Evolutionary conservation across 495 filamentous ascomycete species (phyloP).

Genomic region (Daldinia loculata): DNA sequence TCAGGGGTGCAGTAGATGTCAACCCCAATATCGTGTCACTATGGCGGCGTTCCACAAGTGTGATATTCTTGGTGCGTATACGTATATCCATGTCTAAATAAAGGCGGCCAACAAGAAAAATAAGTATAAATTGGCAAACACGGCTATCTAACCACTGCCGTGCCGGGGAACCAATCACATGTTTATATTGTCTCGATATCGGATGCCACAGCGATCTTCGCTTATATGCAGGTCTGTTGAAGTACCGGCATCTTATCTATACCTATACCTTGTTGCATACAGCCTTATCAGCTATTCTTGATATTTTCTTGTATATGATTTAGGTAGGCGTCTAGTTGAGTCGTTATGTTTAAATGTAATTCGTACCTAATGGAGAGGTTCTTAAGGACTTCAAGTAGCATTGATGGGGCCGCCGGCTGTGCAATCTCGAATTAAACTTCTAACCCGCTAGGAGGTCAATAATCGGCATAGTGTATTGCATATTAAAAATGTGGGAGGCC

Average conservation of each 20-base stretch:
- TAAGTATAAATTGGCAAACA: neutral
- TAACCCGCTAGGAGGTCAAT: neutral
- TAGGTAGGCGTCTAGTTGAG: neutral
- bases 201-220: conserved; percentile 15
- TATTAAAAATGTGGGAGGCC: neutral
- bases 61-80: neutral
- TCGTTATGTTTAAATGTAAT: neutral
- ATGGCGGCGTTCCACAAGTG: neutral
- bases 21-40: neutral
- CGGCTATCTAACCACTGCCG: neutral
- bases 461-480: neutral
- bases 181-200: neutral
- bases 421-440: neutral
- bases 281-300: neutral
- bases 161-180: conserved; percentile 11
- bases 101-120: neutral
- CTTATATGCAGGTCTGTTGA: conserved; percentile 28
- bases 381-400: neutral
- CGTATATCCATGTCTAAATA: neutral
- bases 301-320: neutral
- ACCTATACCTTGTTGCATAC: neutral
- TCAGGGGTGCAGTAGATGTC: neutral
- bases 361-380: neutral
- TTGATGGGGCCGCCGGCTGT: neutral
- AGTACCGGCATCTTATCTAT: conserved; percentile 26